Percentiles rank a stretch among this genome's conserved stretches.
These are phyloP conservation scores for Lenwebbia sp. DNA, from an alignment of 345 rosid species.

Conservation along the genomic window DNA sequence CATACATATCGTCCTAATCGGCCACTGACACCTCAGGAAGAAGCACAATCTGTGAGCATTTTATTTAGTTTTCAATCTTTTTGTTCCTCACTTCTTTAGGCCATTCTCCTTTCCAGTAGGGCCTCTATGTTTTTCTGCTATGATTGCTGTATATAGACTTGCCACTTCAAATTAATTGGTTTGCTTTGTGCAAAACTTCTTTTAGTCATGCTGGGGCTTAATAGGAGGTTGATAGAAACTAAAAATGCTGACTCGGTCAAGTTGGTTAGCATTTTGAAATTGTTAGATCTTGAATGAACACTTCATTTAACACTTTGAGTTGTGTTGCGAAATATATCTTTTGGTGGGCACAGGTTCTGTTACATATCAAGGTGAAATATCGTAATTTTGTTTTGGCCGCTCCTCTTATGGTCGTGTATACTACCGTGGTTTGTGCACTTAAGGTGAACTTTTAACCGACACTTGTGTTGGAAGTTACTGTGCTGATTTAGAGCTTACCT, in stretches of 20 bases:
- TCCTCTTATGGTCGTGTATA: not conserved
- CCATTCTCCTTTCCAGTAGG: not conserved
- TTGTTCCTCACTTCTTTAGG: not conserved
- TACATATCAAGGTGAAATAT: not conserved
- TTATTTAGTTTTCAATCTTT: not conserved
- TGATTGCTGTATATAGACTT: not conserved
- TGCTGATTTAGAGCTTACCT: not conserved
- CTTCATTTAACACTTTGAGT: not conserved
- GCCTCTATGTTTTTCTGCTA: not conserved
- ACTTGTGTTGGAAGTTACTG: not conserved
- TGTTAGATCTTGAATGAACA: not conserved
- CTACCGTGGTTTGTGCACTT: not conserved
- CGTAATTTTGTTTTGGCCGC: not conserved
- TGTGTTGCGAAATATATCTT: not conserved
- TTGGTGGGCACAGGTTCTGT: not conserved
- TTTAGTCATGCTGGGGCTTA: not conserved
- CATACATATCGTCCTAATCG: constrained; percentile 78
- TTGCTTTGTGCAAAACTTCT: not conserved
- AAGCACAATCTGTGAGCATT: constrained; percentile 48
- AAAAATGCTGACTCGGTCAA: not conserved
- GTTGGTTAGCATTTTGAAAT: not conserved
- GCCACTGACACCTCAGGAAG: constrained; percentile 46
- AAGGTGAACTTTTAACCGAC: not conserved
- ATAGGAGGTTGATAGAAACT: not conserved
- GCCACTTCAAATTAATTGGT: not conserved